These are phyloP conservation scores for Claviceps humidiphila DNA, from an alignment of 2,329 filamentous ascomycete genomes.

Conservation along the genomic window DNA sequence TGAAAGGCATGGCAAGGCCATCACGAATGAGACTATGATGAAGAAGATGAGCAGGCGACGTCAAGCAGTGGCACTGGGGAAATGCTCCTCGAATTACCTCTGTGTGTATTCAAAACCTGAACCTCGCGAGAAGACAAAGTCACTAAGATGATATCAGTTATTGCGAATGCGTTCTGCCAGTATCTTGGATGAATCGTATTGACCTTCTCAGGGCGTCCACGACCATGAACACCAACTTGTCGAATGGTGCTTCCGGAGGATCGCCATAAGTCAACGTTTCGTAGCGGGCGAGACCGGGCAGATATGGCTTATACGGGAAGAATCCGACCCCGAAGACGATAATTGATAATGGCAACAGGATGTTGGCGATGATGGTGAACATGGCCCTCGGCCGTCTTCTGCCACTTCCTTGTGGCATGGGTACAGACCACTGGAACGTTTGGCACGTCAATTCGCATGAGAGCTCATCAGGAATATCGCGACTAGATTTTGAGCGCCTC, in stretches of 20 bases:
- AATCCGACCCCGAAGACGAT: constrained; percentile 77
- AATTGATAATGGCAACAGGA: constrained; percentile 63
- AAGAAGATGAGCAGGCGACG: not conserved
- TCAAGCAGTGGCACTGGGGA: not conserved
- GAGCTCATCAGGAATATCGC: not conserved
- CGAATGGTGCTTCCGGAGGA: constrained; percentile 58
- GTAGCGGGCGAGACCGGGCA: constrained; percentile 69
- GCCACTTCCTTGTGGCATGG: constrained; percentile 14
- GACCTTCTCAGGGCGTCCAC: constrained; percentile 88
- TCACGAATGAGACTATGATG: constrained; percentile 61
- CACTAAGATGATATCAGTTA: constrained; percentile 37
- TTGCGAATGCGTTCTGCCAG: not conserved
- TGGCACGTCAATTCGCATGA: not conserved
- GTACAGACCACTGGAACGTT: constrained; percentile 5
- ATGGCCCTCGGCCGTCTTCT: constrained; percentile 19
- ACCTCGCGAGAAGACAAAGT: constrained; percentile 74
- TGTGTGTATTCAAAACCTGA: constrained; percentile 86
- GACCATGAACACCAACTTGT: constrained; percentile 93
- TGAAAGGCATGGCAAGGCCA: constrained; percentile 81
- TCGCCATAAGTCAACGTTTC: constrained; percentile 39
- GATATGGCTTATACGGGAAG: constrained; percentile 93
- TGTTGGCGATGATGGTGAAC: constrained; percentile 54
- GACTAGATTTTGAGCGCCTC: not conserved
- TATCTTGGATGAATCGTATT: not conserved
- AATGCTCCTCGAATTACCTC: constrained; percentile 40